Base-by-base conservation (phyloP, 2,329 filamentous ascomycete genomes). In the Aspergillus viridinutans region DNA sequence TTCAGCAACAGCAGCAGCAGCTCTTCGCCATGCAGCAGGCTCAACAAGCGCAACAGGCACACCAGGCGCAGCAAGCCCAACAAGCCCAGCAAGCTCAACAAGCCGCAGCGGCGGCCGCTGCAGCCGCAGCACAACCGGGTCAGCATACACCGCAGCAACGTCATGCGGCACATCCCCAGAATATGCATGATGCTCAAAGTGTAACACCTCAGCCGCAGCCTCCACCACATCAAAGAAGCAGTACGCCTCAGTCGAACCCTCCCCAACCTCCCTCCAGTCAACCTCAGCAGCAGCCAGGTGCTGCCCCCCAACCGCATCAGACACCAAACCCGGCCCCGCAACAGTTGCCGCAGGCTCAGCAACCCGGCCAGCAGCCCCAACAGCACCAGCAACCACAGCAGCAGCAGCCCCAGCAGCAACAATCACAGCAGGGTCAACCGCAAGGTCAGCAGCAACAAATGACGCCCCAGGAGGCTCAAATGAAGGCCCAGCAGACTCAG, bases 1-100 rank as follows among this genome's bases (percentile, higher is more conserved):
- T 81, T 50, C 78, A 77, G 49, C 72, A 77, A 51, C 75, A 78
- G 57, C 74, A 75, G 49, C 76, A 76, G 54, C 71, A 74, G 50
- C 67, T 70, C 47, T 60, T 75, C 48, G 68, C 69, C 26, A 68
- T 73, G 64, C 66, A 64, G 53, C 65, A 67, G 29, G 62, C 58
- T 8, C 65, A 68, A 25, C 61, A 67, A 32, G 59, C 56, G 17
- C 65, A 67, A 23, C 67, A 64, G 40, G 57, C 64, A 12, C 43
- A 47, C 70, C 70, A 72, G 49, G 70, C 61, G 29, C 69, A 76
- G 56, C 72, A 62, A 29, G 56, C 67, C 28, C 70, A 74, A 51
- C 72, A 72, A 51, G 76, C 66, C 3, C 70, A 74, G 50, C 72
- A 72, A 51, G 76, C 66, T 4, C 70, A 66, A 40, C 69, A 72